Base-by-base conservation (phyloP, 2,329 filamentous ascomycete genomes). In the Stemphylium beticola region DNA sequence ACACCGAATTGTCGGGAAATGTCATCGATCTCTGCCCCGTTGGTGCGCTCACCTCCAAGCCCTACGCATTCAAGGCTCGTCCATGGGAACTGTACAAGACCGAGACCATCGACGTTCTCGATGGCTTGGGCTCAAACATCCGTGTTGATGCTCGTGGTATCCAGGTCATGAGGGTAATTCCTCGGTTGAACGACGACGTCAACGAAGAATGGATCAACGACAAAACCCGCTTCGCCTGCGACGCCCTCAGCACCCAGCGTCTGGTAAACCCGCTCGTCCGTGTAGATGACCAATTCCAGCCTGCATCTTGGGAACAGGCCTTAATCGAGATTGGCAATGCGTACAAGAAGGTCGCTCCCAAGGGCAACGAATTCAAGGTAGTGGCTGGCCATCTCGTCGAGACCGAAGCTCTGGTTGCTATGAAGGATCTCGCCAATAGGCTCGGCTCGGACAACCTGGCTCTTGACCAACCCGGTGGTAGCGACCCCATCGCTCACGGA, bases 151-250 rank as follows among this genome's bases (percentile, higher is more conserved):
- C 92, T 53, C 87, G 95, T 71, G 95, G 95, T 55, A 82, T 97
- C 63, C 93, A 98, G 79, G 93, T 99, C 46, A 96, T 99, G 93
- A 89, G 95, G 68, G 84, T 99, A 57, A 75, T 97, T 14, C 95
- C 95, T 55, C 87, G 95, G 68, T 83, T 99, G 58, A 99, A 99
- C 76, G 95, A 99, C 74, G 93, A 98, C 69, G 87, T 99, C 69
- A 99, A 99, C 77, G 95, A 99, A 81, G 95, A 99, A 78, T 99
- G 95, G 95, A 98, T 99, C 77, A 95, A 98, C 78, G 95, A 99
- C 82, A 99, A 98, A 84, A 88, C 92, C 36, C 87, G 95, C 62
- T 99, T 98, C 76, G 93, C 95, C 37, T 96, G 93, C 75, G 95
- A 99, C 75, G 95, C 95, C 44, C 83, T 99, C 64, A 96, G 93